A percentile compares a stretch with the other conserved stretches of the same genome.
Evolutionary conservation across 345 rosid genomes (phyloP).

Genomic region (Gossypium raimondii): DNA sequence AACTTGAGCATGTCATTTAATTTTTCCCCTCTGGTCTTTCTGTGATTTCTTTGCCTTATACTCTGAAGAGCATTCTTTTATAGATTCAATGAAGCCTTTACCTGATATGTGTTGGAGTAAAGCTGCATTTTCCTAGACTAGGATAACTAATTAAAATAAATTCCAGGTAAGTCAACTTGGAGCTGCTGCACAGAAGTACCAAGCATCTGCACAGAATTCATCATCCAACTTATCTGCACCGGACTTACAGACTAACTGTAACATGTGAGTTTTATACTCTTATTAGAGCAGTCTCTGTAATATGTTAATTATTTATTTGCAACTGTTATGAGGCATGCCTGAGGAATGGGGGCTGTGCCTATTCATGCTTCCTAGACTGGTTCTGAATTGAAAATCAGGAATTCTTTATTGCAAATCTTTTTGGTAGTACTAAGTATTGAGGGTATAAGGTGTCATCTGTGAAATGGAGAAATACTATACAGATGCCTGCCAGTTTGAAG

Average conservation of each 20-base stretch:
- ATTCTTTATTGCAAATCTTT: too few relatives aligned
- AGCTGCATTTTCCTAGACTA: constrained; percentile 1
- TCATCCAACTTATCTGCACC: constrained; percentile 47
- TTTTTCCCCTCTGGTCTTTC: not conserved
- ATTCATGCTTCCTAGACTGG: not conserved
- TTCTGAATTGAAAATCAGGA: not conserved
- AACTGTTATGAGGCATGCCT: not conserved
- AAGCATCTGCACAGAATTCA: constrained; percentile 54
- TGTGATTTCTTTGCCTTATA: not conserved
- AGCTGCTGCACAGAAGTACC: constrained; percentile 64
- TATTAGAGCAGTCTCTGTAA: not conserved
- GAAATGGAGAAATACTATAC: not conserved
- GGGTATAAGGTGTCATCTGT: too few relatives aligned
- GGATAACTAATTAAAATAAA: not conserved
- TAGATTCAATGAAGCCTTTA: not conserved
- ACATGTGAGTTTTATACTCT: constrained; percentile 41
- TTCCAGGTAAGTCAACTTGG: constrained; percentile 66
- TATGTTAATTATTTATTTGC: not conserved
- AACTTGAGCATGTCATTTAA: not conserved
- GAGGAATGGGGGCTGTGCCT: not conserved
- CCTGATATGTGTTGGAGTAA: not conserved
- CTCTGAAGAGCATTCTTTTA: constrained; percentile 1
- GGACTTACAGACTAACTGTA: constrained; percentile 62
- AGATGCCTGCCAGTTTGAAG: not conserved
- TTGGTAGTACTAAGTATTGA: too few relatives aligned